Percentiles rank a stretch among this genome's conserved stretches.
These are phyloP conservation scores for Lagenidium giganteum DNA, from an alignment of 352 stramenopile species.

Conservation along the genomic window DNA sequence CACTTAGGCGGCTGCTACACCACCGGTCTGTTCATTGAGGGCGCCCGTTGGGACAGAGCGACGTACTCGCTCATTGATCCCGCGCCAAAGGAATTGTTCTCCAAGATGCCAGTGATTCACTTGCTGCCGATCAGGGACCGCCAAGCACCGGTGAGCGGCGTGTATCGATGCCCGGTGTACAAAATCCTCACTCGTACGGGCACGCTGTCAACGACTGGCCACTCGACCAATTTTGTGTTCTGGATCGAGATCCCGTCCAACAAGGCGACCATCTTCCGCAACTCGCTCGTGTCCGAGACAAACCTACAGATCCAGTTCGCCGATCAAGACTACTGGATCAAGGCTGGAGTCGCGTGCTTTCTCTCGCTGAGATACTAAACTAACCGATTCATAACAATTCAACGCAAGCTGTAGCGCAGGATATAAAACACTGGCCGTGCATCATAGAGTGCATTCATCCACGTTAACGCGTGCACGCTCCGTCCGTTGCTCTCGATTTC, in stretches of 20 bases:
- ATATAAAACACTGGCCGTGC: too few relatives aligned
- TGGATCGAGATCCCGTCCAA: slow-evolving; percentile 91
- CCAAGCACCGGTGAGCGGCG: slow-evolving; percentile 58
- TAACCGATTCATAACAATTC: too few relatives aligned
- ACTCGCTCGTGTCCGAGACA: slow-evolving; percentile 91
- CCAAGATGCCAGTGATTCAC: slow-evolving; percentile 87
- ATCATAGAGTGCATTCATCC: too few relatives aligned
- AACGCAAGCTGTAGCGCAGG: neutral
- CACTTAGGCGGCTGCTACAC: slow-evolving; percentile 80
- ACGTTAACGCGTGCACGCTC: neutral
- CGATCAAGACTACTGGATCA: slow-evolving; percentile 95
- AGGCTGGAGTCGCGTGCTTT: slow-evolving; percentile 93
- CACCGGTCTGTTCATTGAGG: slow-evolving; percentile 87
- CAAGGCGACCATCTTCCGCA: slow-evolving; percentile 73
- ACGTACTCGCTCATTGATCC: slow-evolving; percentile 81
- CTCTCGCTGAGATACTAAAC: slow-evolving; percentile 90
- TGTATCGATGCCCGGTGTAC: slow-evolving; percentile 94
- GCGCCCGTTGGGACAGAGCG: slow-evolving; percentile 74
- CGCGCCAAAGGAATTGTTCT: slow-evolving; percentile 90
- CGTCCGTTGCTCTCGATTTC: neutral
- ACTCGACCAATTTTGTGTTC: slow-evolving; percentile 94
- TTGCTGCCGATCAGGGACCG: slow-evolving; percentile 82
- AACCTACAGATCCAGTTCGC: slow-evolving; percentile 88
- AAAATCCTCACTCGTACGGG: slow-evolving; percentile 92
- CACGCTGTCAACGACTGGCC: slow-evolving; percentile 87